phyloP scores from a whole-genome alignment of 768 basidiomycete genomes.

The Asterophora lycoperdoides region DNA sequence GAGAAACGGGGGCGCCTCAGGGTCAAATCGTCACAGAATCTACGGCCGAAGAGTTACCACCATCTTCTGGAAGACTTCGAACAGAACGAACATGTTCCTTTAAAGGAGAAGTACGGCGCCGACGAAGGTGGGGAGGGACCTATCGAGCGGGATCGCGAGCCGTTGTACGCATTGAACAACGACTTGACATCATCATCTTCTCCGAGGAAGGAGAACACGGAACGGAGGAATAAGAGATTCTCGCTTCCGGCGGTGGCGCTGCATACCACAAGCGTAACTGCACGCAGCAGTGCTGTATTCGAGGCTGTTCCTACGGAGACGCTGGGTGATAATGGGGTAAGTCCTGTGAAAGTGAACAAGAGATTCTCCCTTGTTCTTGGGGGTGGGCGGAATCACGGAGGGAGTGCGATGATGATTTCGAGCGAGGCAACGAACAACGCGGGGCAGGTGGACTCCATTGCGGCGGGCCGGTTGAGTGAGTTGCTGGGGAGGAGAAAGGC shows the following conservation, averaged over 20 bases:
- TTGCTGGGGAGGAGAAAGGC: constrained; percentile 40
- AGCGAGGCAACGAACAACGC: constrained; percentile 32
- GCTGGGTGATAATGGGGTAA: constrained; percentile 15
- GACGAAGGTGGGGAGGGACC: constrained; percentile 1
- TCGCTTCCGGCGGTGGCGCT: constrained; percentile 75
- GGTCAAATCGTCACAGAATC: constrained; percentile 28
- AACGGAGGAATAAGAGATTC: constrained; percentile 59
- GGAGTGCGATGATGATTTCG: constrained; percentile 2
- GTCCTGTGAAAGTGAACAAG: constrained; percentile 29
- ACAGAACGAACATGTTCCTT: constrained; percentile 23
- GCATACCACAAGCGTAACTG: constrained; percentile 68
- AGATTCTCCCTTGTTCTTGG: constrained; percentile 61
- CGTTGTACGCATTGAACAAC: constrained; percentile 5
- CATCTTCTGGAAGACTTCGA: constrained; percentile 65
- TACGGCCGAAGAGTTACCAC: constrained; percentile 59
- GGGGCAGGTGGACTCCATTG: constrained; percentile 27
- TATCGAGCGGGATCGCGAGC: not conserved
- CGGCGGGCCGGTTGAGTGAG: constrained; percentile 51
- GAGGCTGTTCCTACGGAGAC: constrained; percentile 14
- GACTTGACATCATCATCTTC: constrained; percentile 24
- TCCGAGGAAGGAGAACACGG: constrained; percentile 53
- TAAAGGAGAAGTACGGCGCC: constrained; percentile 11
- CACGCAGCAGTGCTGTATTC: constrained; percentile 36
- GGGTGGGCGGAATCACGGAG: constrained; percentile 19
- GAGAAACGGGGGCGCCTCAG: constrained; percentile 23